phyloP scores from a whole-genome alignment of 352 stramenopile species.

The Chrysophaeum taylorii region DNA sequence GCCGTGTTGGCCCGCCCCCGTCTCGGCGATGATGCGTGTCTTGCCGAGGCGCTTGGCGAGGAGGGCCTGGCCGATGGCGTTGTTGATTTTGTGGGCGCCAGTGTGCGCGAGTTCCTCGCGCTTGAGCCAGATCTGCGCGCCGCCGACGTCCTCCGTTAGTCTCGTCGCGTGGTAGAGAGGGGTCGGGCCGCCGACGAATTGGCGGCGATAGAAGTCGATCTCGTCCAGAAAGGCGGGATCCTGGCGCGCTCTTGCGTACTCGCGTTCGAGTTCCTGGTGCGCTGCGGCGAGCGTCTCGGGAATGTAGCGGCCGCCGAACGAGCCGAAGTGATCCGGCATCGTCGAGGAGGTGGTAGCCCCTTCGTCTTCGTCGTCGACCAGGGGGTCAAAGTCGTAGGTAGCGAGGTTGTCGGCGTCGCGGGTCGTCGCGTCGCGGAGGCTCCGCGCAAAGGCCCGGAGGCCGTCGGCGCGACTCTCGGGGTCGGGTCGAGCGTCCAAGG shows the following conservation, averaged over 20 bases:
- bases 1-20: slow-evolving; percentile 91
- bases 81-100: slow-evolving; percentile 98
- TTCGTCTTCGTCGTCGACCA: neutral
- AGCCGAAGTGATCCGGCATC: slow-evolving; percentile 7
- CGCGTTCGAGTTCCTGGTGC: slow-evolving; percentile 79
- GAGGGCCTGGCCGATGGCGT: slow-evolving; percentile 88
- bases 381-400: neutral
- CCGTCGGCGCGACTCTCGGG: slow-evolving; percentile 30
- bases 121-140: slow-evolving; percentile 95
- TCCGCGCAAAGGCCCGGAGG: slow-evolving; percentile 47
- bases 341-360: neutral
- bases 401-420: neutral
- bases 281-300: slow-evolving; percentile 91
- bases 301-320: slow-evolving; percentile 92
- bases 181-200: slow-evolving; percentile 87
- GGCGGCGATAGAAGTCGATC: slow-evolving; percentile 65
- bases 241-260: slow-evolving; percentile 83
- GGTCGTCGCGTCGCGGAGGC: neutral
- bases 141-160: slow-evolving; percentile 77
- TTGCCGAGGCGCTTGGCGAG: slow-evolving; percentile 90
- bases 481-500: slow-evolving; percentile 46
- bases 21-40: slow-evolving; percentile 95
- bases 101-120: slow-evolving; percentile 94
- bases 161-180: slow-evolving; percentile 90
- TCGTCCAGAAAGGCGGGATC: slow-evolving; percentile 88